These are phyloP conservation scores for Fusarium sp. DNA, from an alignment of 2,329 filamentous ascomycete genomes.

Conservation along the genomic window DNA sequence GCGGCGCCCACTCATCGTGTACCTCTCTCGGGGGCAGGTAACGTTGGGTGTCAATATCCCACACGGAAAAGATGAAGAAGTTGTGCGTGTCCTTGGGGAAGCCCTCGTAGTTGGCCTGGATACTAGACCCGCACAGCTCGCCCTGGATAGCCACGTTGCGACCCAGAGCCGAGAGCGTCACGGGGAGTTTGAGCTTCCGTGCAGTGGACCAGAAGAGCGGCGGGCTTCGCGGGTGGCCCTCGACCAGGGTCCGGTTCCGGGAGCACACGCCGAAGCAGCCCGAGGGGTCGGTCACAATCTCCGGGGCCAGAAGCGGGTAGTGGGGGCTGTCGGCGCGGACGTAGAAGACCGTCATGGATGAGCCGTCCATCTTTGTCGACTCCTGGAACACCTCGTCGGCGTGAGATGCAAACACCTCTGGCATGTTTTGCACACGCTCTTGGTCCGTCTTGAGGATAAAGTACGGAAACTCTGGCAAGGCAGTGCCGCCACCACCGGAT, in stretches of 20 bases:
- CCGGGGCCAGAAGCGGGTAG: slow-evolving; percentile 27
- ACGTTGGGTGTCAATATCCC: slow-evolving; percentile 44
- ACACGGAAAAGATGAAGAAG: slow-evolving; percentile 49
- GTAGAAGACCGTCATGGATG: slow-evolving; percentile 52
- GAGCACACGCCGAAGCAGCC: slow-evolving; percentile 36
- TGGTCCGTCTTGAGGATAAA: slow-evolving; percentile 39
- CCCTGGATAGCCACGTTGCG: slow-evolving; percentile 38
- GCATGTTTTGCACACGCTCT: slow-evolving; percentile 39
- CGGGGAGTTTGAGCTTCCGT: slow-evolving; percentile 13
- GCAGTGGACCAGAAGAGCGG: slow-evolving; percentile 32
- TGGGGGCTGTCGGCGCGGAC: slow-evolving; percentile 37
- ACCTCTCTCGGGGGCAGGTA: slow-evolving; percentile 43
- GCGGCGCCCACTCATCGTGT: slow-evolving; percentile 38
- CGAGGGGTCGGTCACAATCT: not conserved
- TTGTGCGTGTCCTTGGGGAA: slow-evolving; percentile 34
- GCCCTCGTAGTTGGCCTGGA: slow-evolving; percentile 39
- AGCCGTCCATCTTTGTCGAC: slow-evolving; percentile 53
- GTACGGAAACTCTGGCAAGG: slow-evolving; percentile 26
- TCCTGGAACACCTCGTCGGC: slow-evolving; percentile 47
- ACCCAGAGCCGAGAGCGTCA: slow-evolving; percentile 12
- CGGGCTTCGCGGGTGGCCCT: slow-evolving; percentile 14
- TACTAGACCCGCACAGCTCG: slow-evolving; percentile 39
- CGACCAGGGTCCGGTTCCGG: slow-evolving; percentile 33
- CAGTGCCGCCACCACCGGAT: not conserved
- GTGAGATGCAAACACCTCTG: slow-evolving; percentile 26